Base-by-base conservation (phyloP, 1,284 basidiomycete genomes). In the Sporisorium graminicola region DNA sequence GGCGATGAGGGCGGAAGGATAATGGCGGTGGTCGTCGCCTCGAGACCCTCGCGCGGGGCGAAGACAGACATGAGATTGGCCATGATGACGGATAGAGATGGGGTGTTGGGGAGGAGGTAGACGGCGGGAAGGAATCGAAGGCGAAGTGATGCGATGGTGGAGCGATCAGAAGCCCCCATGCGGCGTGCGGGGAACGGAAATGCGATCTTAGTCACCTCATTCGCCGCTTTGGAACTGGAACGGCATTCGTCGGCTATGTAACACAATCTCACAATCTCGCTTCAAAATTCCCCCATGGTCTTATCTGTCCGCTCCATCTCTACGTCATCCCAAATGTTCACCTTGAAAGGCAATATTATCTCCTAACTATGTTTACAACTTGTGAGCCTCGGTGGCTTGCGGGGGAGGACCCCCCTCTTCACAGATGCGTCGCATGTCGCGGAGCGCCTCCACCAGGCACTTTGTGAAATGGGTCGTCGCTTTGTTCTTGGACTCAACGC, bases 401-500 rank as follows among this genome's bases (percentile, higher is more conserved):
- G 67, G 72, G 18, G 74, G 55, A 16, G 80, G 75, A 18, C 68
- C 74, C 5, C 80, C 85, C 53, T 79, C 56, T 71, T 89, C 88
- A 77, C 89, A 92, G 14, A 91, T 86, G 31, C 82, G 78, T 70
- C 88, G 88, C 91, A 98, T 93, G 78, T 94, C 91, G 63, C 88
- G 84, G 74, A 98, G 86, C 18, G 92, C 91, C 65, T 90, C 88
- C n/a, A 88, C 86, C 56, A 98, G 86, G 51, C 90, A 89, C 66
- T 88, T 82, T 81, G 92, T 91, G 86, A 97, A 93, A 27, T 74
- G 66, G 12, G 88, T 87, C 12, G 94, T 95, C 29, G 92, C 93
- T 27, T 94, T 95, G 37, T 87, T 84, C 86, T 98, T 98, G 61
- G 92, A 93, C 87, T 98, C 95, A 83, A 98, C 91, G 2, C 96